Evolutionary conservation across 306 rosid genomes (phyloP).

Genomic region (Cercis canadensis): DNA sequence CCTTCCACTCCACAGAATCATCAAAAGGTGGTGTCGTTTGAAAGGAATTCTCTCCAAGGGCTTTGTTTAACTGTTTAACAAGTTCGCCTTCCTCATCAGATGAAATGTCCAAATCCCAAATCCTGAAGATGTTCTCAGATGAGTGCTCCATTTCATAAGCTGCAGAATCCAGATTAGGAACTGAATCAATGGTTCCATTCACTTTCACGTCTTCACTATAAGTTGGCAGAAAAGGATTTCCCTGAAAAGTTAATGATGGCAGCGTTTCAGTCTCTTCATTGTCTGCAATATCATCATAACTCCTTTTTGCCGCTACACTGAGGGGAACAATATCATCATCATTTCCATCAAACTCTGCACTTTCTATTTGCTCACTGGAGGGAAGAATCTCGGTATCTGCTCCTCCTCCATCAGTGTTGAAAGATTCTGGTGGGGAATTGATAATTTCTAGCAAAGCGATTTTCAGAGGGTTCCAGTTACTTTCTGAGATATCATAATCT

Average conservation of each 20-base stretch:
- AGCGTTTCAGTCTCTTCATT: constrained; percentile 27
- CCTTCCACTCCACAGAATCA: constrained; percentile 41
- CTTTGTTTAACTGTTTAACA: constrained; percentile 56
- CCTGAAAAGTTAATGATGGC: constrained; percentile 43
- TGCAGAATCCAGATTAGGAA: constrained; percentile 30
- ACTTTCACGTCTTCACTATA: constrained; percentile 54
- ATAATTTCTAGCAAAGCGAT: constrained; percentile 68
- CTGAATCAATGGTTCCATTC: constrained; percentile 34
- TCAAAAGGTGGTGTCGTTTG: constrained; percentile 32
- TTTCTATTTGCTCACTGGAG: constrained; percentile 16
- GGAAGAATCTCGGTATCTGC: constrained; percentile 38
- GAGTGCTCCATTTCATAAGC: constrained; percentile 44
- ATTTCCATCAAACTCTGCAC: background rate
- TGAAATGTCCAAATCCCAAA: constrained; percentile 71
- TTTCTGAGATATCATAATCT: constrained; percentile 42
- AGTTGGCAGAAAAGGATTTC: constrained; percentile 77
- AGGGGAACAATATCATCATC: no score
- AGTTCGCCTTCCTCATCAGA: constrained; percentile 74
- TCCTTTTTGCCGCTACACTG: no score
- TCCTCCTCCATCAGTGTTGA: constrained; percentile 23
- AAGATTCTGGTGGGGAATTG: constrained; percentile 44
- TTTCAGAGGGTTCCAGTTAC: constrained; percentile 57
- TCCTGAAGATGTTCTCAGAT: constrained; percentile 63
- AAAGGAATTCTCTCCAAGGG: constrained; percentile 46
- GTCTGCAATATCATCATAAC: background rate